Evolutionary conservation across 805 yeast species (phyloP), one percentile per base, ranked within the genome.

Genomic region (Zygoascus ofunaensis): DNA sequence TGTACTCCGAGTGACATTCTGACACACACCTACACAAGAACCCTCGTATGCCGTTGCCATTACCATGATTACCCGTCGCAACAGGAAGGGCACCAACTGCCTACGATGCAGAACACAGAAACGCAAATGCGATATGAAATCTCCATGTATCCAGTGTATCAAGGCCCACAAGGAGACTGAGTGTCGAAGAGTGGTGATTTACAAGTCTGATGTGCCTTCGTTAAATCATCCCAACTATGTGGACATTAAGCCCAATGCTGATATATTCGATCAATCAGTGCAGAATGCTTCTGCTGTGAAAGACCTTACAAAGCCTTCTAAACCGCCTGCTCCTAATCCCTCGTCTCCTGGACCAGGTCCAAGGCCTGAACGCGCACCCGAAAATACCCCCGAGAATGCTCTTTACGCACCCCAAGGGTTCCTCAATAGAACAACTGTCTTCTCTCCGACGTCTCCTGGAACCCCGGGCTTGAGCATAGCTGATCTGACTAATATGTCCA

Each of bases 31-130:
- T n/a, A n/a, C n/a, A n/a, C n/a, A n/a, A n/a, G n/a, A n/a, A n/a
- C n/a, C n/a, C n/a, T n/a, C n/a, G n/a, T n/a, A n/a, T n/a, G n/a
- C n/a, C n/a, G n/a, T n/a, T n/a, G n/a, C n/a, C n/a, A n/a, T n/a
- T n/a, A n/a, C n/a, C n/a, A n/a, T n/a, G n/a, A n/a, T n/a, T n/a
- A n/a, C n/a, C n/a, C n/a, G n/a, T 26, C 36, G 42, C 12, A 39
- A 30, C 18, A 32, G 26, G 4, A 39, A 30, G 28, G 42, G 42
- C 23, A 28, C 37, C 18, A 39, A 36, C 24, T 39, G 42, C 30
- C 4, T 28, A 23, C 35, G 24, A 5, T 39, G 42, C n/a, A 35
- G 42, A 7, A 17, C 18, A 3, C 37, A 15, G 28, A 30, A 39
- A 33, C 26, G 42, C 24, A 28, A 22, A 8, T 39, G 42, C n/a